Evolutionary conservation across 148 eudicot genomes (phyloP).

Genomic region (Limonium bicolor): DNA sequence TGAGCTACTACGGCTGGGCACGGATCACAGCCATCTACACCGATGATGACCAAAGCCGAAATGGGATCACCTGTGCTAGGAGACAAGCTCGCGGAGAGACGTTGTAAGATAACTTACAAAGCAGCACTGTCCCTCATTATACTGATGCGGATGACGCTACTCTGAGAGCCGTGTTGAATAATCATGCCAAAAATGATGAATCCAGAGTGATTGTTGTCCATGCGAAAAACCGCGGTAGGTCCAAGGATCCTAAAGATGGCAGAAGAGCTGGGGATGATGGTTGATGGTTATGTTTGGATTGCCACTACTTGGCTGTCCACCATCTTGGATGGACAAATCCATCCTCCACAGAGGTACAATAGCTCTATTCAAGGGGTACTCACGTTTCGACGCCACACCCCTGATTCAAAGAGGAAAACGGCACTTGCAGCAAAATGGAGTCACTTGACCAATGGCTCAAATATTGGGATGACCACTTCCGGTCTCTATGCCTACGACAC

Average conservation of each 20-base stretch:
- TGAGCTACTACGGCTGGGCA: constrained; percentile 11
- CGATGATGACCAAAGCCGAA: constrained; percentile 12
- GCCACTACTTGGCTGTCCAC: constrained; percentile 14
- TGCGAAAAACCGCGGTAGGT: constrained; percentile 3
- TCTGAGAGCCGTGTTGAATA: not conserved
- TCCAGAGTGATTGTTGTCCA: constrained; percentile 9
- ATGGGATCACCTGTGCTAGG: constrained; percentile 12
- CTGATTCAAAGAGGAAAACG: not conserved
- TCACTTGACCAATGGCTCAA: constrained; percentile 14
- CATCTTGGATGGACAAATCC: not conserved
- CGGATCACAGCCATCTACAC: constrained; percentile 4
- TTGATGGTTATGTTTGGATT: constrained; percentile 10
- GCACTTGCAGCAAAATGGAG: constrained; percentile 17
- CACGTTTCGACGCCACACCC: constrained; percentile 1
- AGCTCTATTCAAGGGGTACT: constrained; percentile 3
- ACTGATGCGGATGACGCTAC: too few species aligned
- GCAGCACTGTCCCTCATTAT: constrained; percentile 1
- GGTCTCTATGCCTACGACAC: constrained; percentile 38
- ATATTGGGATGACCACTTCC: constrained; percentile 18
- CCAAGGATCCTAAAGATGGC: constrained; percentile 6
- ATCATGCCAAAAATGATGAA: constrained; percentile 1
- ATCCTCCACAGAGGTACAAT: not conserved
- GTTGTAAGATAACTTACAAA: constrained; percentile 8
- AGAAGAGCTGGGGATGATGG: constrained; percentile 11
- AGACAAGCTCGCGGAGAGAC: constrained; percentile 7